A percentile compares a stretch with the other conserved stretches of the same genome.
Conservation (phyloP, 129 eudicot genomes). For the Solidago caesia region DNA sequence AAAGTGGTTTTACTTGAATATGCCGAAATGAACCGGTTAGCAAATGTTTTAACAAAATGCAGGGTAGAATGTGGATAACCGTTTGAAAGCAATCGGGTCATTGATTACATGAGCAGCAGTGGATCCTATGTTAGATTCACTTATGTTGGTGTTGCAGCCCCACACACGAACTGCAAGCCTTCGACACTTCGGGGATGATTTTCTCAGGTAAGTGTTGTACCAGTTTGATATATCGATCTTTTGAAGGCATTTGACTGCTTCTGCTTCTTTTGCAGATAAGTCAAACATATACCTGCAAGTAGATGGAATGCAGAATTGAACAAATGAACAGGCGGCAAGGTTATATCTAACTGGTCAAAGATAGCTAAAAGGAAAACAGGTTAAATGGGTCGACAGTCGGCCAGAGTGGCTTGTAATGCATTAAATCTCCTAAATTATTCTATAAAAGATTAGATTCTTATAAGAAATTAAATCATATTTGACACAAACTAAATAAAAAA, state of each 20-base stretch:
- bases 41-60: constrained; percentile 56
- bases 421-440: no score
- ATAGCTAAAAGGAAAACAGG: no score
- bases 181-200: constrained; percentile 66
- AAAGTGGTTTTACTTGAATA: constrained; percentile 26
- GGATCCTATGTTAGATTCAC: constrained; percentile 32
- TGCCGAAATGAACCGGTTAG: constrained; percentile 18
- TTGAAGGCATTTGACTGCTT: constrained; percentile 44
- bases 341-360: no score
- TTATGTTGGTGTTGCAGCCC: constrained; percentile 80
- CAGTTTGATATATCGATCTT: constrained; percentile 66
- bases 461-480: no score
- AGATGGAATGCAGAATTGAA: not conserved
- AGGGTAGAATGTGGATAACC: constrained; percentile 59
- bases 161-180: constrained; percentile 77
- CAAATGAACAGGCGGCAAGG: no score
- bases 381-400: no score
- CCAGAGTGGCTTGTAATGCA: no score
- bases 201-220: constrained; percentile 63
- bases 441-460: no score
- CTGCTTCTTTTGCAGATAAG: constrained; percentile 76
- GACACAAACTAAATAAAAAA: no score
- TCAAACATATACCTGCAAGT: constrained; percentile 88
- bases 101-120: constrained; percentile 46
- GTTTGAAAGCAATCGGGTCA: constrained; percentile 63